Conservation (phyloP, 2,329 filamentous ascomycete species). For the Ophiosphaerella narmari region DNA sequence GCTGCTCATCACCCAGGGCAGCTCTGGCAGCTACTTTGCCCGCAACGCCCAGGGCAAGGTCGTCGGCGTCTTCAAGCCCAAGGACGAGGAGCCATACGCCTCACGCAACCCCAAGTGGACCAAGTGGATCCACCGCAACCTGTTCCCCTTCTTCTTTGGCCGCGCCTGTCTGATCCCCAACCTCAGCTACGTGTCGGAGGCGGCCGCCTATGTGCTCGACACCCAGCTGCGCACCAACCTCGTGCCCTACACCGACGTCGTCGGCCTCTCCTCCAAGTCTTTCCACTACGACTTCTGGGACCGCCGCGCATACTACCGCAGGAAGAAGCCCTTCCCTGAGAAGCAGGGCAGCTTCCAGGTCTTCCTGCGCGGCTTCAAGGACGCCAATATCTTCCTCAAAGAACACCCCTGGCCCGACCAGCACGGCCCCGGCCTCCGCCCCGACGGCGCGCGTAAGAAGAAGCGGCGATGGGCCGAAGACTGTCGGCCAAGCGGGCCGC, state of each 20-base stretch:
- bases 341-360: constrained; percentile 98
- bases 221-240: constrained; percentile 86
- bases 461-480: constrained; percentile 74
- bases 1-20: constrained; percentile 94
- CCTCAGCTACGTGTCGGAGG: constrained; percentile 95
- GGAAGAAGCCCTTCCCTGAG: constrained; percentile 81
- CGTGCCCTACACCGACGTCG: constrained; percentile 95
- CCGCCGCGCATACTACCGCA: constrained; percentile 82
- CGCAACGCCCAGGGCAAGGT: constrained; percentile 89
- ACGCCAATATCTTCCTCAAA: constrained; percentile 91
- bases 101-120: constrained; percentile 99
- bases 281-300: constrained; percentile 99
- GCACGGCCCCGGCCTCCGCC: constrained; percentile 68
- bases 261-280: constrained; percentile 91
- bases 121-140: constrained; percentile 97
- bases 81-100: constrained; percentile 97
- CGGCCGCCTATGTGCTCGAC: constrained; percentile 94
- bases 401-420: constrained; percentile 98
- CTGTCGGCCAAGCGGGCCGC: constrained; percentile 70
- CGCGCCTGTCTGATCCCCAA: constrained; percentile 96
- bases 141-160: constrained; percentile 97
- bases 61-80: constrained; percentile 97
- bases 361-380: constrained; percentile 95
- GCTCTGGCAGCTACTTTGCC: constrained; percentile 97
- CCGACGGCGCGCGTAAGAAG: constrained; percentile 69